Base-by-base conservation (phyloP, 225 moss, liverwort and hornwort species). In the Bryum argenteum region DNA sequence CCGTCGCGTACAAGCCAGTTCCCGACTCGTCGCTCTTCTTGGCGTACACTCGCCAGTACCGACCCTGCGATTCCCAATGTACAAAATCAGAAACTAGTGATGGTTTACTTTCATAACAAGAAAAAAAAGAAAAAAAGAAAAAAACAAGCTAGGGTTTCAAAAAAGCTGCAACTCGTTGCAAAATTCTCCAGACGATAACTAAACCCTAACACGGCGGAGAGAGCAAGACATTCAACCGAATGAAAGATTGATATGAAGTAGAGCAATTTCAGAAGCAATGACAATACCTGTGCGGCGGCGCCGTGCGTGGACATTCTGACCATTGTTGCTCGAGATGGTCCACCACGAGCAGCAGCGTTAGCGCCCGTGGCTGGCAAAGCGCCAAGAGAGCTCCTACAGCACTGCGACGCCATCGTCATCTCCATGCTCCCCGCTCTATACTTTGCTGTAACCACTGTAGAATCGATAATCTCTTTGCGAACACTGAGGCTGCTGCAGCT, bases 1-100 rank as follows among this genome's bases (percentile, higher is more conserved):
- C 79, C 13, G 69, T 82, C 20, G 79, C 71, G 41, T 63, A 11
- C 15, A 66, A 59, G 22, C 65, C 72, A 0, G 65, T 60, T 6
- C 64, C 44, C 12, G 38, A 70, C 17, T 78, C 75, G 19, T 87
- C 81, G 16, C 63, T 66, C 16, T 14, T 59, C 11, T 15, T 57
- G 3, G 79, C 55, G 15, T 13, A 56, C 13, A 71, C 67, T 71
- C 81, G 74, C 81, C 84, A 87, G 51, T 70, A 51, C 20, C 48
- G 48, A 48, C 48, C 17, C 48, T 48, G 48, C 48, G 17, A 17
- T 48, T 17, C 48, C 33, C 48, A 48, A 48, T 16, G 48, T 48
- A 17, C 17, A 48, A 15, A 48, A 15, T 7, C 4, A 16, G 3
- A 12, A 44, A 14, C 33, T 33, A 6, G 33, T 33, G 33, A 33